Evolutionary conservation across 192 early-diverging fungal genomes (phyloP).

Genomic region (Coemansia erecta): DNA sequence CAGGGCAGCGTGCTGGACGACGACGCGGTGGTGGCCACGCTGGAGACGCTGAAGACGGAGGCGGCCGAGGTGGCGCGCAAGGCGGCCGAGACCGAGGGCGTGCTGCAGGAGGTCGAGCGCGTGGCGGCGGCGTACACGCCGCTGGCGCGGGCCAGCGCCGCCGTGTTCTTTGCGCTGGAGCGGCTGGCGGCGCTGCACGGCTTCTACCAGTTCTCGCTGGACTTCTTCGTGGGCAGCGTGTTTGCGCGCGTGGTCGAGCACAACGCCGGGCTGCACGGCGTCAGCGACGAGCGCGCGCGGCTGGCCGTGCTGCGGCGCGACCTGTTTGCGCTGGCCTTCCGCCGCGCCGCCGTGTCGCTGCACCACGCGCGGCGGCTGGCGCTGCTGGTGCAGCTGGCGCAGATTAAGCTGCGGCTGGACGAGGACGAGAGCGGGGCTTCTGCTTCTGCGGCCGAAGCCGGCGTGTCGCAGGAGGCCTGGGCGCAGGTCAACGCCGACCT

Average conservation of each 20-base stretch:
- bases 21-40: slow-evolving; percentile 86
- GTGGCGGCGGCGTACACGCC: slow-evolving; percentile 88
- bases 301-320: slow-evolving; percentile 74
- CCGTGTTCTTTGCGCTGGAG: slow-evolving; percentile 97
- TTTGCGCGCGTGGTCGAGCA: slow-evolving; percentile 83
- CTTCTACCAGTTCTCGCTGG: slow-evolving; percentile 99
- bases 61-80: slow-evolving; percentile 91
- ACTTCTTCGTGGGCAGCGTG: slow-evolving; percentile 86
- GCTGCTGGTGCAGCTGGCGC: slow-evolving; percentile 82
- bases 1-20: slow-evolving; percentile 98
- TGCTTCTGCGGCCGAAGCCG: neutral
- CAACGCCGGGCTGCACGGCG: slow-evolving; percentile 63
- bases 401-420: slow-evolving; percentile 72
- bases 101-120: slow-evolving; percentile 95
- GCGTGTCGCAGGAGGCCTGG: slow-evolving; percentile 34
- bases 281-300: slow-evolving; percentile 68
- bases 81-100: slow-evolving; percentile 88
- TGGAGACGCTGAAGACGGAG: slow-evolving; percentile 96
- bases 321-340: slow-evolving; percentile 80
- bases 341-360: slow-evolving; percentile 76
- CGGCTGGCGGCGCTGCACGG: slow-evolving; percentile 83
- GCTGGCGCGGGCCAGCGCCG: slow-evolving; percentile 85
- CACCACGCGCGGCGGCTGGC: slow-evolving; percentile 90
- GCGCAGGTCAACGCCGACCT: slow-evolving; percentile 42
- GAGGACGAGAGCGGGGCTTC: slow-evolving; percentile 31